A percentile compares a stretch with the other conserved stretches of the same genome.
Evolutionary conservation across 345 rosid genomes (phyloP).

Genomic region (rapeseed (Brassica napus)): DNA sequence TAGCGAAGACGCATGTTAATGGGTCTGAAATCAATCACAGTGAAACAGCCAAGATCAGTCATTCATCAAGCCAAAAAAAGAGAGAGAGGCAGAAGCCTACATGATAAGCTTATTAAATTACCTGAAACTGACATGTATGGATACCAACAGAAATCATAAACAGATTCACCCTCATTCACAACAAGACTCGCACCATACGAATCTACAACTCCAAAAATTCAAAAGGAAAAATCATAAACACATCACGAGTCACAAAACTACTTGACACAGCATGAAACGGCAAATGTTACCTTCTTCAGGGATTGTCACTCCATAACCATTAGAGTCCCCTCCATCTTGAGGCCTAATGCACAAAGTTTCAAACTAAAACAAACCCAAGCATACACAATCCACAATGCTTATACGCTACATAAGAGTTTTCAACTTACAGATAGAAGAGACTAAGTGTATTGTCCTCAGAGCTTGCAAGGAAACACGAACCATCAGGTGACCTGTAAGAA

Average conservation of each 20-base stretch:
- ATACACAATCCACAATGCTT: not conserved
- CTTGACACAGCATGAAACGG: not conserved
- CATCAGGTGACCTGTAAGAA: conserved; percentile 87
- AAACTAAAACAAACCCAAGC: not conserved
- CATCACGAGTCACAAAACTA: not conserved
- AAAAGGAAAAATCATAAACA: not conserved
- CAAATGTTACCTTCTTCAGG: conserved; percentile 34
- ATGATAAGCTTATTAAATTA: conserved; percentile 20
- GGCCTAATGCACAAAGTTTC: conserved; percentile 25
- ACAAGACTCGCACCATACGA: conserved; percentile 65
- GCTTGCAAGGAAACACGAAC: conserved; percentile 77
- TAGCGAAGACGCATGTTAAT: conserved; percentile 83
- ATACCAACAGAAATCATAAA: conserved; percentile 95
- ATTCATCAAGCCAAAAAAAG: not conserved
- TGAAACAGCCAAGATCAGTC: conserved; percentile 21
- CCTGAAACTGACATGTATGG: conserved; percentile 93
- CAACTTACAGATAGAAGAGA: conserved; percentile 63
- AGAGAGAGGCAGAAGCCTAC: conserved; percentile 3
- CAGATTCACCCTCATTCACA: conserved; percentile 85
- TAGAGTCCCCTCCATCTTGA: conserved; percentile 38
- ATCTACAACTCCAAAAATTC: conserved; percentile 49
- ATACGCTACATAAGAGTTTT: conserved; percentile 1
- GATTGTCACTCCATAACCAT: conserved; percentile 22
- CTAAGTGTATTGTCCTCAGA: conserved; percentile 81
- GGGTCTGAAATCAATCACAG: conserved; percentile 59